Base-by-base conservation (phyloP, 73 alveolate species). In the Paraurostyla sp. region DNA sequence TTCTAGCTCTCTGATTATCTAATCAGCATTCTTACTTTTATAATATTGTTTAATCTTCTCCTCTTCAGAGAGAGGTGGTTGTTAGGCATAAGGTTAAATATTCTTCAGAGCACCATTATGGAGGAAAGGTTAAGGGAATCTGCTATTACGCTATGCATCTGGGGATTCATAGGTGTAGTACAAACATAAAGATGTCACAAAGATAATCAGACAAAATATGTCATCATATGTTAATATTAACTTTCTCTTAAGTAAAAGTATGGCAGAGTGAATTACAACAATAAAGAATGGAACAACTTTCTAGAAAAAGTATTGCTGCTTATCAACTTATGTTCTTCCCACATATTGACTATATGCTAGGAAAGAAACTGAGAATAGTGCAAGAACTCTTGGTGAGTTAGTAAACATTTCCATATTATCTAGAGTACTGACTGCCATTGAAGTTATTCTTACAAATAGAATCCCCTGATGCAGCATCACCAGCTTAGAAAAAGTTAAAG, bases 371-470 rank as follows among this genome's bases (percentile, higher is more conserved):
- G 89, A 51, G 40, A 78, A 78, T 4, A 78, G 36, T 6, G 89
- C 76, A 36, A 78, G 32, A 0, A 52, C 33, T 52, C 89, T 36
- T 7, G 89, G 89, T 29, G 89, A 52, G 42, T 52, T 78, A 29
- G 89, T 46, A 35, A 78, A 78, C 65, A 78, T 78, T 38, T 78
- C 89, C 42, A 78, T 18, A 35, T 54, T 78, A 38, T 78, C 89
- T 7, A 78, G 62, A 18, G 78, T 78, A 30, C 42, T 73, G 38
- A 78, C 52, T 40, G 60, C 29, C 9, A 43, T 36, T 32, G 76
- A 43, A n/a, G 80, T 54, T 23, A 78, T 11, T 38, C 89, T 78
- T 23, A 78, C 76, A 35, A 78, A 78, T 49, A 78, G 59, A 3
- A 78, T 29, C 2, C 89, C 89, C 4, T 23, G 6, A 22, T 40